Conservation (phyloP, 495 filamentous ascomycete species). For the Hyaloscypha finlandica region DNA sequence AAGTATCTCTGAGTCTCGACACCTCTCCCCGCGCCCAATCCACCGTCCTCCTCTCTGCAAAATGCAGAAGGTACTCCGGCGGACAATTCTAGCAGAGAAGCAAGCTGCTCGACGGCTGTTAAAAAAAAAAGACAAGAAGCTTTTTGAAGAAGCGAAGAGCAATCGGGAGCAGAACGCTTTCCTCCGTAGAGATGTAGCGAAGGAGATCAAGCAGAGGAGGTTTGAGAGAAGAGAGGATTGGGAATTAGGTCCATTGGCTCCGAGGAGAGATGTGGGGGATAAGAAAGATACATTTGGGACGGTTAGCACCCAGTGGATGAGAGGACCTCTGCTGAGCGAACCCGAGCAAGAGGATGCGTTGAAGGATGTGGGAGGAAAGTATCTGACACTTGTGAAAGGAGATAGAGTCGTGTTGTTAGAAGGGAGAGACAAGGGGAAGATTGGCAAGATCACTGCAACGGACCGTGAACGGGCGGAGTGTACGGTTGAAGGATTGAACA, state of each 20-base stretch:
- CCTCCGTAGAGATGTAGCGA: constrained; percentile 36
- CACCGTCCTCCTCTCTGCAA: constrained; percentile 30
- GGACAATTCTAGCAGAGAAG: constrained; percentile 66
- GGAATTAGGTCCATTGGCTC: constrained; percentile 72
- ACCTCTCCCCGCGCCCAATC: constrained; percentile 21
- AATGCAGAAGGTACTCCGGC: constrained; percentile 78
- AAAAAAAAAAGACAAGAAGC: constrained; percentile 39
- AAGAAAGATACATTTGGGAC: constrained; percentile 30
- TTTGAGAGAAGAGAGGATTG: constrained; percentile 64
- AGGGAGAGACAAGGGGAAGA: constrained; percentile 78
- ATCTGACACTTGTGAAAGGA: constrained; percentile 63
- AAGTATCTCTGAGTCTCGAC: constrained; percentile 10
- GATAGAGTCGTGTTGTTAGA: constrained; percentile 80
- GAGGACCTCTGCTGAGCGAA: constrained; percentile 11
- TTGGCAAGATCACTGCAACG: constrained; percentile 66
- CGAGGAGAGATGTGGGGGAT: constrained; percentile 64
- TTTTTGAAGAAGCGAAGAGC: constrained; percentile 35
- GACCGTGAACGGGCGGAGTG: constrained; percentile 58
- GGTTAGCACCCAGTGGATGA: constrained; percentile 9
- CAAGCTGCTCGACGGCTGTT: constrained; percentile 52
- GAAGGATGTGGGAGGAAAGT: constrained; percentile 45
- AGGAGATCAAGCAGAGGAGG: constrained; percentile 36
- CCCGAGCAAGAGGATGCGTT: constrained; percentile 40
- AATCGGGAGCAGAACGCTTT: constrained; percentile 38
- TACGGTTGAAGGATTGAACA: constrained; percentile 62